Evolutionary conservation across 371 early-diverging fungal species (phyloP), one percentile per base, ranked within the genome.

Genomic region (Apophysomyces elegans): DNA sequence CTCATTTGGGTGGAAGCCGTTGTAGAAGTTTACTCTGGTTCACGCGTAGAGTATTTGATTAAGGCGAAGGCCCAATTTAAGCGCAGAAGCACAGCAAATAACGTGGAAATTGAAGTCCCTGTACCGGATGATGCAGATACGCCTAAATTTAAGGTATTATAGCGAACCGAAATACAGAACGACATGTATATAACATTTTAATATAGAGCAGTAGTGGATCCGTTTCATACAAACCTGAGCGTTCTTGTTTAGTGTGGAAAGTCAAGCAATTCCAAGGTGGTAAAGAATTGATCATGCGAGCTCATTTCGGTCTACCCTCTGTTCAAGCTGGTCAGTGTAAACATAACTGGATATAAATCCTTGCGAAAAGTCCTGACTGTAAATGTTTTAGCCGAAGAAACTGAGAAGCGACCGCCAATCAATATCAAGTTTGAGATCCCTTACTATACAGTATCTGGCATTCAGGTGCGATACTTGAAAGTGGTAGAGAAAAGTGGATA

Each of bases 401-500:
- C 95, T 3, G 95, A 97, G 70, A 95, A 95, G 78, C 88, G 90
- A 59, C 97, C 95, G 44, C 99, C 99, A 0, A 97, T 99, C 72
- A 91, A 93, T 13, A 93, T 99, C 74, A 95, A 95, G 79, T 99
- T 96, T 75, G 99, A 99, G 76, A 97, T 99, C 62, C 99, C 99
- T 41, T 99, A 99, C 80, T 99, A 96, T 71, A 97, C 98, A 21
- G 92, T 91, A 2, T 95, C 96, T 5, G 99, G 99, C 56, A 98
- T 99, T 68, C 98, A 98, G 82, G 99, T 99, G 26, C 88, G 98
- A 68, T 99, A 99, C 75, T 88, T 99, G 58, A 99, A 99, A 87
- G 96, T 99, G 68, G 95, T 97, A 57, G 99, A 99, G 74, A 96
- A 96, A 80, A 93, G 93, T 64, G 99, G 99, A 39, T 99, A 99